phyloP scores from a whole-genome alignment of 345 rosid genomes.

The Noccaea caerulescens region DNA sequence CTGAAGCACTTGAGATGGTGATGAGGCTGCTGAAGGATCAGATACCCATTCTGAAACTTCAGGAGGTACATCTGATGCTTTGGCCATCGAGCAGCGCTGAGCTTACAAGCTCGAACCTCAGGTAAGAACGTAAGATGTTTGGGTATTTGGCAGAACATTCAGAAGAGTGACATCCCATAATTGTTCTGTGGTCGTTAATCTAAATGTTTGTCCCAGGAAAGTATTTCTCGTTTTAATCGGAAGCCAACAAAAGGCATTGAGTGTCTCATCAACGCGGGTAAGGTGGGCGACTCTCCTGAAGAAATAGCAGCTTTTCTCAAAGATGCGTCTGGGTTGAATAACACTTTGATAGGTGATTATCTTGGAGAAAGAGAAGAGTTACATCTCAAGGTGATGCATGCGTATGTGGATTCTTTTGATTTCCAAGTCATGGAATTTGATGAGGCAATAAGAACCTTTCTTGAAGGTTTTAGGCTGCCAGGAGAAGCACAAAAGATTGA shows the following conservation, averaged over 20 bases:
- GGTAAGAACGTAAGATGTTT: slow-evolving; percentile 49
- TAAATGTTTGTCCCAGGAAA: slow-evolving; percentile 71
- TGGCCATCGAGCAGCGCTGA: slow-evolving; percentile 78
- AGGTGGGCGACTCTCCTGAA: slow-evolving; percentile 75
- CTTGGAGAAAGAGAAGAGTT: slow-evolving; percentile 89
- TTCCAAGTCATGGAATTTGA: slow-evolving; percentile 80
- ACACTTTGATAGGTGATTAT: slow-evolving; percentile 83
- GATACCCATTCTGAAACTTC: slow-evolving; percentile 65
- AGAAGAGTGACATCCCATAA: neutral
- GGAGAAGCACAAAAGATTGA: slow-evolving; percentile 97
- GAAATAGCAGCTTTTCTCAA: slow-evolving; percentile 80
- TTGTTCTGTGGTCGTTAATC: slow-evolving; percentile 20
- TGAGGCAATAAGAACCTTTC: slow-evolving; percentile 81
- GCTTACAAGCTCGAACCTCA: slow-evolving; percentile 90
- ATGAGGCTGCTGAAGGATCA: slow-evolving; percentile 55
- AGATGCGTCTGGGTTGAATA: slow-evolving; percentile 67
- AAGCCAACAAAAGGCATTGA: slow-evolving; percentile 86
- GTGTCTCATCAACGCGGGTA: slow-evolving; percentile 65
- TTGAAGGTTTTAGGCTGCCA: slow-evolving; percentile 82
- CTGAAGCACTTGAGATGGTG: too few relatives aligned
- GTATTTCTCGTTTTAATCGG: slow-evolving; percentile 75
- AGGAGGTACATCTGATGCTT: slow-evolving; percentile 69
- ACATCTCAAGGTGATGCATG: slow-evolving; percentile 86
- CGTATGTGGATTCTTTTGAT: slow-evolving; percentile 86
- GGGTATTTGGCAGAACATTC: slow-evolving; percentile 11